Conservation (phyloP, 805 yeast species). For the Millerago galiae region DNA sequence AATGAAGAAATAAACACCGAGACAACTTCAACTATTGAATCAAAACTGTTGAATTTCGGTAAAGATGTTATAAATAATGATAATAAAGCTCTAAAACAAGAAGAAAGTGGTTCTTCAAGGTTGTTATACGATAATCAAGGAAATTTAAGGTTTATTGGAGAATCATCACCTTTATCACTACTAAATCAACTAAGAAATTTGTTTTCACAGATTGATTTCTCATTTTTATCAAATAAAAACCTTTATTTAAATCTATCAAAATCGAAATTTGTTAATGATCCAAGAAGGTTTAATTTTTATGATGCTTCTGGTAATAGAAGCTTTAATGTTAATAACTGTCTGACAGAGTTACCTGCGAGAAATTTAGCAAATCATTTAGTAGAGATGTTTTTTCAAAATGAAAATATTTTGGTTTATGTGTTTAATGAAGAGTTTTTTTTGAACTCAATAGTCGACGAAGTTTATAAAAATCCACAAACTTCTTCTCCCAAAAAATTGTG, state of each 20-base stretch:
- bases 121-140: neutral
- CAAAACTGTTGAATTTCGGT: neutral
- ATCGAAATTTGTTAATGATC: neutral
- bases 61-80: neutral
- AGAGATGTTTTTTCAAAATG: neutral
- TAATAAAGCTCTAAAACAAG: neutral
- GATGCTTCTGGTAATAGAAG: neutral
- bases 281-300: neutral
- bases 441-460: neutral
- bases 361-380: neutral
- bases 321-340: neutral
- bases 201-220: neutral
- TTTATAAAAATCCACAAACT: neutral
- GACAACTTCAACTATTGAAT: neutral
- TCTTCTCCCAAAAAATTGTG: neutral
- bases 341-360: neutral
- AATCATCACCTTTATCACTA: neutral
- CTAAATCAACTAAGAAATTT: neutral
- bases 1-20: neutral
- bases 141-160: slow-evolving; percentile 1
- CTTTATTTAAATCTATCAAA: neutral
- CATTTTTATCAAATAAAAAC: neutral
- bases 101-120: neutral
- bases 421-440: neutral
- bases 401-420: neutral